Evolutionary conservation across 176 grass and related monocot species (phyloP), one percentile per base, ranked within the genome.

Genomic region (Bothriochloa decipiens): DNA sequence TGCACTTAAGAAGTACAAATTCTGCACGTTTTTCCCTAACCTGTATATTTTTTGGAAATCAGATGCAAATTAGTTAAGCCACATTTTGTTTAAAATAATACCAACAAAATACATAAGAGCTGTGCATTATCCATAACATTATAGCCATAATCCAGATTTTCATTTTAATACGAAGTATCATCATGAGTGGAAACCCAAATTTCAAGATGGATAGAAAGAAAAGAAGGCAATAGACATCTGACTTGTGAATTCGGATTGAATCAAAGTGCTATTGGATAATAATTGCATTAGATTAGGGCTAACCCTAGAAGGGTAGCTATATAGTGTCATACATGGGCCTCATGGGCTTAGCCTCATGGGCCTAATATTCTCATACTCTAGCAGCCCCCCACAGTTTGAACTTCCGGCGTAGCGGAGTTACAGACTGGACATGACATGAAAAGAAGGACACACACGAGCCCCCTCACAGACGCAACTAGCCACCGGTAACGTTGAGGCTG

Each of bases 21-120:
- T 98, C 96, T 61, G 96, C 96, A 70, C 96, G 96, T 76, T 98
- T 98, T 88, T 98, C 96, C 78, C 92, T 95, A 57, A 93, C 87
- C 96, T 98, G 91, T 70, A 88, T 17, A 74, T 35, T 85, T 92
- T 86, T 64, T 84, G 26, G 36, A 77, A 13, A 36, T 70, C 47
- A 87, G 78, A 74, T 85, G 50, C 13, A 49, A 41, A 33, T 69
- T 83, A 25, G 41, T 35, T 83, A 15, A 74, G 12, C 26, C 45
- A 60, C 39, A 37, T 22, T 68, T 53, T 62, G 22, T 60, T 23
- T 39, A 22, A 5, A 5, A 39, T 23, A 73, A 39, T 27, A 35
- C 20, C 55, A 0, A 62, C 52, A 50, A n/a, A 61, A 9, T 73
- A 78, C 8, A 43, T 55, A 27, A 26, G 42, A 18, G 16, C 11